Base-by-base conservation (phyloP, 495 filamentous ascomycete genomes). In the Usnea hakonensis region DNA sequence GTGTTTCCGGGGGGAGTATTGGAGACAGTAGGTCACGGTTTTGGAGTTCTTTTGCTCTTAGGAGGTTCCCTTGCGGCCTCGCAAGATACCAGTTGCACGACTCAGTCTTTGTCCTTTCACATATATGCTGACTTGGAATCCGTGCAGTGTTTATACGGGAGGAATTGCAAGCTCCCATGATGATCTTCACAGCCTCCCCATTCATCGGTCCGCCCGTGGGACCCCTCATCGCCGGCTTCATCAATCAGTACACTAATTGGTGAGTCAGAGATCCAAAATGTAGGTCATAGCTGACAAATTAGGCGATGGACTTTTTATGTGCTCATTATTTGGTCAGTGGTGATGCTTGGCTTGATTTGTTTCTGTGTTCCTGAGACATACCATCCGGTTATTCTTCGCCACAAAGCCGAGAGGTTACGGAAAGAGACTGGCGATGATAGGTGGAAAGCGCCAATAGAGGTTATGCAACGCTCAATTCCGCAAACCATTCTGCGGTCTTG, bases 331-430 rank as follows among this genome's bases (percentile, higher is more conserved):
- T 96, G 91, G 91, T 80, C 88, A 3, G 81, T 76, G 11, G 69
- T 80, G 30, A 70, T 87, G 64, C 76, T 92, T 11, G 72, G 76
- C 8, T 74, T 80, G 61, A 83, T 98, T 23, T 67, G 84, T 52
- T 68, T 90, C 26, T 79, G 92, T 28, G 90, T 96, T 3, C 93
- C 94, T 2, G 93, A 97, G 75, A 97, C 94, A 0, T 98, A 96
- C 69, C 89, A 89, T 58, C 85, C 85, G 30, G 84, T 87, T 33
- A 78, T 94, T 35, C 78, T 97, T 30, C 82, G 88, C 40, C 75
- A 82, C 32, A 95, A 95, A 65, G 94, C 94, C 5, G 73, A 77
- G 30, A 76, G 76, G 53, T 69, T 95, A 30, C 83, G 94, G 28
- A 83, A 86, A 67, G 83, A 87, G 63, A 96, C 89, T 4, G 88